Base-by-base conservation (phyloP, 1,284 basidiomycete species). In the Tilletia caries region DNA sequence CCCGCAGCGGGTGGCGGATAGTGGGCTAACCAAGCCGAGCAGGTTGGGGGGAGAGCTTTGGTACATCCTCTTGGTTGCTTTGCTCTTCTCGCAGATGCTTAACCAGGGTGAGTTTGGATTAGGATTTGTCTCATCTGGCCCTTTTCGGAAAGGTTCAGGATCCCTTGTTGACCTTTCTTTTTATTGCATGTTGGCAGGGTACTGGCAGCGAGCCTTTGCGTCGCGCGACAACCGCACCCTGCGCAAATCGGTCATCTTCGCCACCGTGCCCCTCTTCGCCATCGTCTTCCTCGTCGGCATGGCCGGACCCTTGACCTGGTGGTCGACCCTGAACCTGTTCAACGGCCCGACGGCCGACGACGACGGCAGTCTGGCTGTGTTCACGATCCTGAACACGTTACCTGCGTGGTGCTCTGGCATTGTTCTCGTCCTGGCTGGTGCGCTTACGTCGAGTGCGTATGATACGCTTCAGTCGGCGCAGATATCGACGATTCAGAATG, bases 191-290 rank as follows among this genome's bases (percentile, higher is more conserved):
- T n/a, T n/a, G n/a, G n/a, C n/a, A 34, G 48, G 33, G 8, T 82
- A 81, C 71, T 83, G 82, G 82, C 82, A 83, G 69, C 78, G 82
- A 23, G 79, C 79, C 23, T 83, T 83, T 68, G 82, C 82, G 0
- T 78, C 81, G 18, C 79, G 77, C 74, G 71, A 76, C 70, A 76
- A 83, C 71, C 71, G 67, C 64, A 76, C 76, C 25, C 76, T 83
- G 27, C 80, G 79, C 68, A 44, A 72, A 3, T 82, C 79, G 64
- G 82, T 80, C 65, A 67, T 67, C 23, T 72, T 78, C 41, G 82
- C 82, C 33, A 77, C 78, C 29, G 15, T 78, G 23, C 78, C 79
- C 20, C 75, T 83, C 23, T 83, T 82, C 60, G 77, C 76, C 44
- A 79, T 83, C 67, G 74, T 74, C 68, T 81, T 83, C 73, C 68